A percentile compares a stretch with the other conserved stretches of the same genome.
phyloP scores from a whole-genome alignment of 2,329 filamentous ascomycete genomes.

The Biscogniauxia marginata region DNA sequence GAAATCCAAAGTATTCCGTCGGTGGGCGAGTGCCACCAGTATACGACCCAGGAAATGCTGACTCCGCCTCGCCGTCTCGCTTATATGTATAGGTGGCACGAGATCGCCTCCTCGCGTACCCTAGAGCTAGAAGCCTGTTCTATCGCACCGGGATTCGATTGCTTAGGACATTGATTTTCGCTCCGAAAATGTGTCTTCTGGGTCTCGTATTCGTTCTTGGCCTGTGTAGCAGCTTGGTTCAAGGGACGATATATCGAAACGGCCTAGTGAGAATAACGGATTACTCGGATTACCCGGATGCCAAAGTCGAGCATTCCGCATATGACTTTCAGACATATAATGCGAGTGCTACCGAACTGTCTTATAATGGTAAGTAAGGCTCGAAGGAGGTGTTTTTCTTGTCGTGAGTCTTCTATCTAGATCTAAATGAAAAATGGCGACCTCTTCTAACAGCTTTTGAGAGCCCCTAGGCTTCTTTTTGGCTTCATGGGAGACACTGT shows the following conservation, averaged over 20 bases:
- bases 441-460: constrained; percentile 21
- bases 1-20: neutral
- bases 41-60: neutral
- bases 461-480: constrained; percentile 53
- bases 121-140: neutral
- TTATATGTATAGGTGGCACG: neutral
- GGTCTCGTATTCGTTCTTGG: constrained; percentile 11
- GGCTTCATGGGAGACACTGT: constrained; percentile 53
- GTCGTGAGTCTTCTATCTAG: constrained; percentile 43
- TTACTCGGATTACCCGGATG: constrained; percentile 43
- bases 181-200: constrained; percentile 14
- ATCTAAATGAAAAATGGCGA: neutral
- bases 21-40: neutral
- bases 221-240: constrained; percentile 12
- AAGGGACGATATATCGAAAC: constrained; percentile 39
- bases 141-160: neutral
- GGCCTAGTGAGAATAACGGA: constrained; percentile 40
- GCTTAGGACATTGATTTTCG: neutral
- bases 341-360: constrained; percentile 52
- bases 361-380: constrained; percentile 64
- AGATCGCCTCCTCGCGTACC: neutral
- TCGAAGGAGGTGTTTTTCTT: constrained; percentile 59
- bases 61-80: neutral
- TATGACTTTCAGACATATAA: constrained; percentile 45
- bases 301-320: constrained; percentile 34